Base-by-base conservation (phyloP, 257 asterid genomes). In the Scutellaria baicalensis region DNA sequence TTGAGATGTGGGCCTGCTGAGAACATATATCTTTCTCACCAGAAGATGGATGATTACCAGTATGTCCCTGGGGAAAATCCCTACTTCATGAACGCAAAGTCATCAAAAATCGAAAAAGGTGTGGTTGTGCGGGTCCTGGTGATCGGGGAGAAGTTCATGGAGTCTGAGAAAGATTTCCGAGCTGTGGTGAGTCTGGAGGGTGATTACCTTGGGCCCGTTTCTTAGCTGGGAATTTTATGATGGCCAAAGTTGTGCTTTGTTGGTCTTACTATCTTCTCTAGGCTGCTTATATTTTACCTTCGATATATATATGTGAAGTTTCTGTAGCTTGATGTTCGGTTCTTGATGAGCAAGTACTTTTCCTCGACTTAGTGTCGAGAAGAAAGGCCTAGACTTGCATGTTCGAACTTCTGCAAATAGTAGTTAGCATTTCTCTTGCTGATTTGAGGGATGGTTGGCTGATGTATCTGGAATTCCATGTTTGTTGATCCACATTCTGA, bases 121-220 rank as follows among this genome's bases (percentile, higher is more conserved):
- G 83, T 80, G 13, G 80, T 79, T 14, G 84, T 93, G 44, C 86
- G 96, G 39, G 83, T 81, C 66, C 18, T 76, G 64, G 95, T 89
- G 81, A 79, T 85, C 21, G 97, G 96, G 14, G 86, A 71, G 77
- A 88, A 84, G 87, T 94, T 83, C 14, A 62, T 84, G 9, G 97
- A 94, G 83, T 81, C 84, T 10, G 95, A 85, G 75, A 86, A 86
- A 55, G 96, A 88, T 23, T 83, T 91, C 62, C 91, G 79, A 47
- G 90, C 88, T 6, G 88, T 90, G 17, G 95, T 81, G 33, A 89
- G 94, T 71, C 64, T 93, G 71, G 91, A 87, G 71, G 97, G 96
- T 2, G 94, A 93, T 73, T 84, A 80, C 74, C 96, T 93, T 27
- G 98, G 97, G 66, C 95, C 96, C n/a, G 49, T 88, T 27, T 79